phyloP scores from a whole-genome alignment of 2,329 filamentous ascomycete genomes.

The Eurotiales sp. region DNA sequence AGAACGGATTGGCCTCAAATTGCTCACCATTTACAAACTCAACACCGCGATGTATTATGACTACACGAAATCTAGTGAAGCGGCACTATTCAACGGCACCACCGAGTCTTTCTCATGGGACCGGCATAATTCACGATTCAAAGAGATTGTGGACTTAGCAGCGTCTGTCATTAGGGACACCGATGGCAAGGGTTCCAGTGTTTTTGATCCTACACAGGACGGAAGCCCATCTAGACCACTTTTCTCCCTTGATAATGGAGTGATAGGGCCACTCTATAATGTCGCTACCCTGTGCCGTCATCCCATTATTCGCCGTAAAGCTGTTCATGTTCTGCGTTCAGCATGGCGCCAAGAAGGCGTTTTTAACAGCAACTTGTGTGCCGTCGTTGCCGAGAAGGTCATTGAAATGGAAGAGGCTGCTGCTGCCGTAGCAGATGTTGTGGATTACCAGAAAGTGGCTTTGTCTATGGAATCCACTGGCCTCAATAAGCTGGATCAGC shows the following conservation, averaged over 20 bases:
- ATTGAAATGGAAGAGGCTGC: conserved; percentile 22
- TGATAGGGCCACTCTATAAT: conserved; percentile 24
- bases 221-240: background rate
- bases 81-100: background rate
- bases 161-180: conserved; percentile 21
- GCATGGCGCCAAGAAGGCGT: conserved; percentile 22
- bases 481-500: background rate
- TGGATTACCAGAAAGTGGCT: background rate
- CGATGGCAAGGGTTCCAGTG: conserved; percentile 4
- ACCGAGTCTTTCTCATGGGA: conserved; percentile 22
- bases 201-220: conserved; percentile 1
- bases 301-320: conserved; percentile 25
- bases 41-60: background rate
- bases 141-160: conserved; percentile 23
- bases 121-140: conserved; percentile 21
- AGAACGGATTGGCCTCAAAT: conserved; percentile 5
- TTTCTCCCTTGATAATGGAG: conserved; percentile 29
- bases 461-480: background rate
- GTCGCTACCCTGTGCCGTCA: conserved; percentile 28
- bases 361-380: conserved; percentile 20
- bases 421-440: background rate
- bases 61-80: background rate
- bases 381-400: conserved; percentile 20
- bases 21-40: conserved; percentile 8
- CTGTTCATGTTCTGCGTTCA: conserved; percentile 22